These are phyloP conservation scores for Pythium plurisporium DNA, from an alignment of 352 stramenopile genomes.

Conservation along the genomic window DNA sequence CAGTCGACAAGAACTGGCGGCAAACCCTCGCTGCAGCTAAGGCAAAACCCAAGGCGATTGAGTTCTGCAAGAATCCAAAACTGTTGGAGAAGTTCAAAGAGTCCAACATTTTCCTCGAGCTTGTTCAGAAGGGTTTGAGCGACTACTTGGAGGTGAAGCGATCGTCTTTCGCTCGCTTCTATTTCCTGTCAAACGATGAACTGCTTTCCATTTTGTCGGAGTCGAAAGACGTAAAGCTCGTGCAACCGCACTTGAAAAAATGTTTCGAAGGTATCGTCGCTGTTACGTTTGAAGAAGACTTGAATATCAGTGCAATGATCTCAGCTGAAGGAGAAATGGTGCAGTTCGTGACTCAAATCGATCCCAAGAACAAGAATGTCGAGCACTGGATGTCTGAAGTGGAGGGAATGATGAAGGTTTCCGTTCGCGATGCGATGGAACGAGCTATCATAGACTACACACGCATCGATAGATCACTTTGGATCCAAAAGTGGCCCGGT, in stretches of 20 bases:
- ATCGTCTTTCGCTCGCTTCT: slow-evolving; percentile 90
- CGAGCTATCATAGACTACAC: slow-evolving; percentile 87
- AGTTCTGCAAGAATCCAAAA: slow-evolving; percentile 92
- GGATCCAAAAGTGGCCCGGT: slow-evolving; percentile 92
- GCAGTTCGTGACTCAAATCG: slow-evolving; percentile 70
- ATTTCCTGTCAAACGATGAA: slow-evolving; percentile 94
- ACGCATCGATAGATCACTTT: slow-evolving; percentile 73
- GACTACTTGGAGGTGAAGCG: slow-evolving; percentile 92
- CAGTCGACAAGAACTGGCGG: slow-evolving; percentile 95
- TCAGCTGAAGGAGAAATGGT: slow-evolving; percentile 90
- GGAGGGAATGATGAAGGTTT: slow-evolving; percentile 92
- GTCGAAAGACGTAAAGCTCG: slow-evolving; percentile 90
- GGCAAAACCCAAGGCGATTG: slow-evolving; percentile 83
- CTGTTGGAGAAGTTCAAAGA: slow-evolving; percentile 93
- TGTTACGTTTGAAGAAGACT: slow-evolving; percentile 83
- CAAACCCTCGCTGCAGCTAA: slow-evolving; percentile 86
- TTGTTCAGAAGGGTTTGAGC: slow-evolving; percentile 89
- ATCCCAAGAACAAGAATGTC: slow-evolving; percentile 90
- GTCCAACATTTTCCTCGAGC: slow-evolving; percentile 93
- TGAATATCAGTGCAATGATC: slow-evolving; percentile 91
- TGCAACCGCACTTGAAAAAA: slow-evolving; percentile 93
- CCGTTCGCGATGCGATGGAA: slow-evolving; percentile 86
- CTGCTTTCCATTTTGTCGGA: slow-evolving; percentile 92
- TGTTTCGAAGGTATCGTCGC: slow-evolving; percentile 93
- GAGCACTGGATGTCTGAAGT: slow-evolving; percentile 94